Evolutionary conservation across 345 rosid genomes (phyloP).

Genomic region (Psidium guajava): DNA sequence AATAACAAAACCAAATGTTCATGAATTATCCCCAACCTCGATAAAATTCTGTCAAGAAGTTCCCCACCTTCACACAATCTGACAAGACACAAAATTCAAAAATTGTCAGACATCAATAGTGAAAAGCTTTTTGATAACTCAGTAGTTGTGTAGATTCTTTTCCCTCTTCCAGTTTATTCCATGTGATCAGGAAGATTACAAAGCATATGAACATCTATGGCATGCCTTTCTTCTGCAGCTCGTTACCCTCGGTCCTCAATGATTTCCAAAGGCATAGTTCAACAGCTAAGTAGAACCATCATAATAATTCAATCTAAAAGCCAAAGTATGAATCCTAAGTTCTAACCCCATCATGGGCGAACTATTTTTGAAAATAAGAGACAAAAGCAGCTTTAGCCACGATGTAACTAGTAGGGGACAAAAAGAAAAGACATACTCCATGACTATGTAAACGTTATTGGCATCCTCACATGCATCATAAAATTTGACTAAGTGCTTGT

Average conservation of each 20-base stretch:
- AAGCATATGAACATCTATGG: neutral
- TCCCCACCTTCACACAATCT: conserved; percentile 99
- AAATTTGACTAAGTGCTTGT: conserved; percentile 67
- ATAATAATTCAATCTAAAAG: neutral
- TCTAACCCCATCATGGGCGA: neutral
- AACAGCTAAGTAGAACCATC: neutral
- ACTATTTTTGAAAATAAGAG: neutral
- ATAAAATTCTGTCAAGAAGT: conserved; percentile 76
- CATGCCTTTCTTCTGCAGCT: neutral
- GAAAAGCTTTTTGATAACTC: neutral
- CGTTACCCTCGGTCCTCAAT: neutral
- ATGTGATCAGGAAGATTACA: neutral
- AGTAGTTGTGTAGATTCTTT: neutral
- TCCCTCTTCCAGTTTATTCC: neutral
- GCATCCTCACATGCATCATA: conserved; percentile 81
- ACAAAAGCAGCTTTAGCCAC: conserved; percentile 1
- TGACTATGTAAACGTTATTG: conserved; percentile 67
- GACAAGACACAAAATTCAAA: neutral
- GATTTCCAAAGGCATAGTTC: neutral
- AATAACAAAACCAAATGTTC: neutral
- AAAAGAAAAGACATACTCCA: conserved; percentile 62
- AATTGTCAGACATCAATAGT: neutral
- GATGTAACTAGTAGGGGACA: neutral
- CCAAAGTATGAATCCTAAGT: neutral
- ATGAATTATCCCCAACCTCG: conserved; percentile 34